These are phyloP conservation scores for Letharia lupina DNA, from an alignment of 495 filamentous ascomycete genomes.

Conservation along the genomic window DNA sequence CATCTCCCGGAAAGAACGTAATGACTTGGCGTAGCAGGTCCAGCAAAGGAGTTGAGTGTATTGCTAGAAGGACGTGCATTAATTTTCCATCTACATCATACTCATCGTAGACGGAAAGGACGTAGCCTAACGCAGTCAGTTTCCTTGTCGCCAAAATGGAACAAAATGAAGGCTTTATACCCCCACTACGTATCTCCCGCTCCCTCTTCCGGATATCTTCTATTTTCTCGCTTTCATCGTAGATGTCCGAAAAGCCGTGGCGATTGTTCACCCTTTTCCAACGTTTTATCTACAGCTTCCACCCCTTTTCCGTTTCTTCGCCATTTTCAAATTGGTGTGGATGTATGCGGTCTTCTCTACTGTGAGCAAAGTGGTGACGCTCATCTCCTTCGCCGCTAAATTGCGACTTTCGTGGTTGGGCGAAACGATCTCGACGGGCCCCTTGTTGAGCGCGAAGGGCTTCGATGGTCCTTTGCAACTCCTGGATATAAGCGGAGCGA, in stretches of 20 bases:
- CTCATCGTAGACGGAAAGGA: slow-evolving; percentile 19
- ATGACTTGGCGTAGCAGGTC: slow-evolving; percentile 20
- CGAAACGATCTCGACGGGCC: background rate
- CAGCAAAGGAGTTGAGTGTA: slow-evolving; percentile 15
- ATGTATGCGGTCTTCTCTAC: slow-evolving; percentile 4
- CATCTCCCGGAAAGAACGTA: slow-evolving; percentile 22
- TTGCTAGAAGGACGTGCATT: slow-evolving; percentile 17
- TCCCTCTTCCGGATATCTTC: slow-evolving; percentile 22
- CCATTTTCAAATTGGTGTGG: background rate
- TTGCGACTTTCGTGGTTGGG: background rate
- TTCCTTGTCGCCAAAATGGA: background rate
- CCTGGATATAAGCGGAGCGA: slow-evolving; percentile 9
- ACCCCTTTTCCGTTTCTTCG: slow-evolving; percentile 10
- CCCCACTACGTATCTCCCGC: slow-evolving; percentile 16
- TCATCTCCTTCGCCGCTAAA: slow-evolving; percentile 7
- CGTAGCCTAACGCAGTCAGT: slow-evolving; percentile 8
- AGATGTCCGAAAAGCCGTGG: slow-evolving; percentile 18
- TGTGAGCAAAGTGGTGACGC: background rate
- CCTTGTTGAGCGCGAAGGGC: slow-evolving; percentile 9
- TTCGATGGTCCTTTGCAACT: slow-evolving; percentile 11
- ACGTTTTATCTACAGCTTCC: slow-evolving; percentile 21
- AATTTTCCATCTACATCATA: slow-evolving; percentile 21
- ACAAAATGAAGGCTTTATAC: background rate
- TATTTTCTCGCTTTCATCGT: slow-evolving; percentile 22
- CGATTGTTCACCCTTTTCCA: slow-evolving; percentile 20